Conservation (phyloP, 2,329 filamentous ascomycete species). For the Pestalotiopsis sp. region DNA sequence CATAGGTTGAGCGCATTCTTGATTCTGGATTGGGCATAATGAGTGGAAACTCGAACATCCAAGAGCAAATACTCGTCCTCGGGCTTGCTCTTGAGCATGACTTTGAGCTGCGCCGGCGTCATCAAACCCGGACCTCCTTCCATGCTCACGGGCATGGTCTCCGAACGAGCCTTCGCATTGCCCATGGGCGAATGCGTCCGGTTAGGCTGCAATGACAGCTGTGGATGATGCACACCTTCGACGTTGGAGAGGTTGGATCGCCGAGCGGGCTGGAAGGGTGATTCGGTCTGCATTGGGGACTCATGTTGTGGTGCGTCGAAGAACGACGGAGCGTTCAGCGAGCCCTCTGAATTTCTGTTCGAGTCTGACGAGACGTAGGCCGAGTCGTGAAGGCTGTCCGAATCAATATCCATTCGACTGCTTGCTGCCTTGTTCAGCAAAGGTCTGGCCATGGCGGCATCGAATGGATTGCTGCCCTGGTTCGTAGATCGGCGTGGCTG, state of each 20-base stretch:
- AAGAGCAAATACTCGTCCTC: conserved; percentile 65
- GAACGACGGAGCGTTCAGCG: conserved; percentile 43
- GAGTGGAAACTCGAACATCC: conserved; percentile 85
- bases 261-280: conserved; percentile 34
- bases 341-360: conserved; percentile 55
- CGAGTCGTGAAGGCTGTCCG: conserved; percentile 52
- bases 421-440: conserved; percentile 21
- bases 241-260: conserved; percentile 41
- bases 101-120: conserved; percentile 54
- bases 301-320: conserved; percentile 48
- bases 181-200: conserved; percentile 43
- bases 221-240: conserved; percentile 53
- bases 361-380: conserved; percentile 58
- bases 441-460: conserved; percentile 29
- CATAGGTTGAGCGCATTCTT: conserved; percentile 86
- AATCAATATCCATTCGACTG: conserved; percentile 46
- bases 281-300: conserved; percentile 43
- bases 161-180: conserved; percentile 40
- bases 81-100: conserved; percentile 51
- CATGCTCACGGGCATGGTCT: conserved; percentile 55
- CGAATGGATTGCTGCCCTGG: conserved; percentile 44
- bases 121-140: conserved; percentile 57
- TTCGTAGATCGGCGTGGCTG: conserved; percentile 53
- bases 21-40: conserved; percentile 77
- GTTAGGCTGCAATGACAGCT: conserved; percentile 56